A percentile compares a stretch with the other conserved stretches of the same genome.
Evolutionary conservation across 1,139 yeast genomes (phyloP).

Genomic region (Protomyces inouyei): DNA sequence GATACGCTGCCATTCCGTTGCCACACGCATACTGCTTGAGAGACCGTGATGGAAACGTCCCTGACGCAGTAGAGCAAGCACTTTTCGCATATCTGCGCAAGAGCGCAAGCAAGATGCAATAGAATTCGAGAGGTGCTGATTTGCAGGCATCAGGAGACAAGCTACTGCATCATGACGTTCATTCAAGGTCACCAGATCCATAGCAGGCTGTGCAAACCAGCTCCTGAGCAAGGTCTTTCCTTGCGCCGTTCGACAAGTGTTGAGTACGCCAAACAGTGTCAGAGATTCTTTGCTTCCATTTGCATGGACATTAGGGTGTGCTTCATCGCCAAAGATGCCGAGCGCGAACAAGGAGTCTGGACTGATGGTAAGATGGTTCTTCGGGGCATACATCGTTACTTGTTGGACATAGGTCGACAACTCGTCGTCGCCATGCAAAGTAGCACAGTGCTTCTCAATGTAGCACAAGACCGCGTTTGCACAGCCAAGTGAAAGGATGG

Average conservation of each 20-base stretch:
- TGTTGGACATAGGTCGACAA: slow-evolving; percentile 15
- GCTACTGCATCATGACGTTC: slow-evolving; percentile 39
- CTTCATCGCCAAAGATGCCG: slow-evolving; percentile 36
- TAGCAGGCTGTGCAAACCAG: slow-evolving; percentile 43
- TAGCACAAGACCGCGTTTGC: slow-evolving; percentile 28
- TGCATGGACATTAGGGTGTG: slow-evolving; percentile 32
- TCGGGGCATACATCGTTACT: slow-evolving; percentile 26
- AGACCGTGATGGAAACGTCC: slow-evolving; percentile 40
- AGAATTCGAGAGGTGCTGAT: slow-evolving; percentile 32
- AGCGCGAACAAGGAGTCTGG: slow-evolving; percentile 41
- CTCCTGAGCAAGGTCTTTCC: slow-evolving; percentile 39
- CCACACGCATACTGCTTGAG: slow-evolving; percentile 31
- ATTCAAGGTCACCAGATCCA: slow-evolving; percentile 35
- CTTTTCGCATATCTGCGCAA: slow-evolving; percentile 37
- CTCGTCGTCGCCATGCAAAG: slow-evolving; percentile 19
- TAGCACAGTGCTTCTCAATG: slow-evolving; percentile 25
- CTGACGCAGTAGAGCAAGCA: slow-evolving; percentile 35
- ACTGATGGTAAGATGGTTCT: slow-evolving; percentile 39
- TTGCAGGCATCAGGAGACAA: slow-evolving; percentile 34
- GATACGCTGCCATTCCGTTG: slow-evolving; percentile 13
- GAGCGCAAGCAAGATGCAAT: slow-evolving; percentile 34
- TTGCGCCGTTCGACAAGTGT: slow-evolving; percentile 37
- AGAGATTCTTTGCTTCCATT: slow-evolving; percentile 27
- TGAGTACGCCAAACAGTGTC: slow-evolving; percentile 34
- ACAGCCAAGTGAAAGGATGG: slow-evolving; percentile 28